Evolutionary conservation across 1,284 basidiomycete species (phyloP), one percentile per base, ranked within the genome.

Genomic region (Sanghuangporus weigelae): DNA sequence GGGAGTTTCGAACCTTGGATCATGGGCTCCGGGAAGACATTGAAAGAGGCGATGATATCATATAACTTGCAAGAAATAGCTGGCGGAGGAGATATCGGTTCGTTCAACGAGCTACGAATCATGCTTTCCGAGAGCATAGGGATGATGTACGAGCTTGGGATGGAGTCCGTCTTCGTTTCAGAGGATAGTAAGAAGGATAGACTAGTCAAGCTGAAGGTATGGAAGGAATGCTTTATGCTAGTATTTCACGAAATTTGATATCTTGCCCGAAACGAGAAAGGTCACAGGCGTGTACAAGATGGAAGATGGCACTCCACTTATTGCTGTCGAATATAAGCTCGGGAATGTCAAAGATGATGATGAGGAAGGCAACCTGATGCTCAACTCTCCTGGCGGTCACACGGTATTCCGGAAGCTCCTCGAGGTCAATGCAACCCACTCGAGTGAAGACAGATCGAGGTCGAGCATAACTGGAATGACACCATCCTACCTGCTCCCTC

Each of bases 401-500:
- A 50, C 42, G 2, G 14, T 59, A 14, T 21, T 59, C n/a, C 14
- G 19, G 39, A 59, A 59, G 26, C 10, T 59, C 16, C 57, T 59
- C 4, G 57, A 59, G 57, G 11, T 59, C 39, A 59, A 59, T 39
- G 57, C 57, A 26, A 31, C 42, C 7, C 48, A 36, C 12, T 7
- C 21, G 10, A 49, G 19, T n/a, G 42, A 44, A 14, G 12, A 31
- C 10, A 26, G 7, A 8, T 39, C 36, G 42, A 40, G 42, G 38
- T 14, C 55, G 19, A 11, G 19, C 4, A 26, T 38, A 21, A 57
- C 5, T 14, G 16, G 48, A 38, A 12, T 19, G 26, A 62, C 21
- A 3, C 14, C 53, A 10, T 58, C 62, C 16, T 63, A 46, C 16
- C n/a, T 63, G 26, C 53, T 63, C 19, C 63, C 63, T 19, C 40